phyloP scores from a whole-genome alignment of 805 yeast species.

The Saccharomycopsis lassenensis region DNA sequence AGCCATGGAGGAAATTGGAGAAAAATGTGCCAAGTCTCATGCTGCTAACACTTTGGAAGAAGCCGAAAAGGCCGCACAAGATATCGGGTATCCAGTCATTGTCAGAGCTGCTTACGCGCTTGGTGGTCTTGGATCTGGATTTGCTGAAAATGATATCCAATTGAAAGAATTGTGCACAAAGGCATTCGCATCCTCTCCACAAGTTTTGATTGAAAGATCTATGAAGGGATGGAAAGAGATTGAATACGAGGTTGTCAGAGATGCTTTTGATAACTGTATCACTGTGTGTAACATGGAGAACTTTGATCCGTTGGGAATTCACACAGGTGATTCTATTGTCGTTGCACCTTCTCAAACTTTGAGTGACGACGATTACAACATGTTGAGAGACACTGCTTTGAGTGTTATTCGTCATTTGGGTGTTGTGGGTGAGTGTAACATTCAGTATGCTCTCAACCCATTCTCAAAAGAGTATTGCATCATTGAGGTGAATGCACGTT shows the following conservation, averaged over 20 bases:
- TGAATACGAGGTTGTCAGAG: constrained; percentile 98
- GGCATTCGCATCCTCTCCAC: constrained; percentile 94
- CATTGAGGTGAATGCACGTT: constrained; percentile 95
- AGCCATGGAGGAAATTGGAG: constrained; percentile 90
- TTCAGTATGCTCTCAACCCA: constrained; percentile 94
- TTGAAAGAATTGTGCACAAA: constrained; percentile 74
- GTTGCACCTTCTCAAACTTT: constrained; percentile 98
- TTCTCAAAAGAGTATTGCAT: constrained; percentile 90
- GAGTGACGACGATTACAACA: constrained; percentile 93
- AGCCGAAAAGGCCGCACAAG: constrained; percentile 74
- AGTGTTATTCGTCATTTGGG: constrained; percentile 95
- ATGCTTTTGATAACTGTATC: constrained; percentile 92
- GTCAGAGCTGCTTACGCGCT: constrained; percentile 96
- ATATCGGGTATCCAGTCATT: constrained; percentile 89
- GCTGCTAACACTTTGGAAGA: constrained; percentile 76
- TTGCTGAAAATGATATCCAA: constrained; percentile 81
- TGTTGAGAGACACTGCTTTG: constrained; percentile 96
- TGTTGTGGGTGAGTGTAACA: constrained; percentile 98
- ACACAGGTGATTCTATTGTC: constrained; percentile 97
- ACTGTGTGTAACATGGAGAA: constrained; percentile 99
- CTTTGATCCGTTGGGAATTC: constrained; percentile 96
- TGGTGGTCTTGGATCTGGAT: constrained; percentile 98
- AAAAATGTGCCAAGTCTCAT: constrained; percentile 89
- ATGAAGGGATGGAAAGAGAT: constrained; percentile 99
- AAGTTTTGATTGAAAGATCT: constrained; percentile 87